A percentile compares a stretch with the other conserved stretches of the same genome.
Conservation (phyloP, 2,329 filamentous ascomycete genomes). For the Fusarium drepaniforme region DNA sequence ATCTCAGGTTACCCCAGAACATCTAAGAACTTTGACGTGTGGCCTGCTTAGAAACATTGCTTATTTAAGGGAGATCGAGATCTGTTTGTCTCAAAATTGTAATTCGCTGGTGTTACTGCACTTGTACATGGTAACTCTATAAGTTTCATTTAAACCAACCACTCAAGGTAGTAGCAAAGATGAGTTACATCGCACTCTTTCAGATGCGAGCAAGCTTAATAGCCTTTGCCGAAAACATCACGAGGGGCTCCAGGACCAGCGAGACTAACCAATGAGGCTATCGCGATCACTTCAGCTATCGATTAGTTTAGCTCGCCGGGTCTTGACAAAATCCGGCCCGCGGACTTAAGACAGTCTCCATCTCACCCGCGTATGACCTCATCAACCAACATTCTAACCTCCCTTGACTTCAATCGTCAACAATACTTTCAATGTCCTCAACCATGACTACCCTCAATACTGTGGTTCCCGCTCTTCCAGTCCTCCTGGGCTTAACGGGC, state of each 20-base stretch:
- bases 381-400: background rate
- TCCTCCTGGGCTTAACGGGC: constrained; percentile 22
- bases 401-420: background rate
- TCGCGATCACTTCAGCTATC: background rate
- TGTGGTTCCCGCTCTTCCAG: constrained; percentile 15
- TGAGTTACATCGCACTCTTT: background rate
- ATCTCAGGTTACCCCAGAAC: too few relatives aligned
- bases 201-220: background rate
- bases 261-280: background rate
- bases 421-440: background rate
- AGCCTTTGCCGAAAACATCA: background rate
- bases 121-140: background rate
- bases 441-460: constrained; percentile 2
- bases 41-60: background rate
- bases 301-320: background rate
- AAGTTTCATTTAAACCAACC: too few relatives aligned
- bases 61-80: background rate
- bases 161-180: too few relatives aligned
- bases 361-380: background rate
- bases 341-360: background rate
- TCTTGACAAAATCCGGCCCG: background rate
- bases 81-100: background rate
- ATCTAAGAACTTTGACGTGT: background rate
- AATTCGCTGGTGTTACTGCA: background rate
- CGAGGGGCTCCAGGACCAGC: background rate